Evolutionary conservation across 2,329 filamentous ascomycete species (phyloP).

Genomic region (Boeremia lycopersici): DNA sequence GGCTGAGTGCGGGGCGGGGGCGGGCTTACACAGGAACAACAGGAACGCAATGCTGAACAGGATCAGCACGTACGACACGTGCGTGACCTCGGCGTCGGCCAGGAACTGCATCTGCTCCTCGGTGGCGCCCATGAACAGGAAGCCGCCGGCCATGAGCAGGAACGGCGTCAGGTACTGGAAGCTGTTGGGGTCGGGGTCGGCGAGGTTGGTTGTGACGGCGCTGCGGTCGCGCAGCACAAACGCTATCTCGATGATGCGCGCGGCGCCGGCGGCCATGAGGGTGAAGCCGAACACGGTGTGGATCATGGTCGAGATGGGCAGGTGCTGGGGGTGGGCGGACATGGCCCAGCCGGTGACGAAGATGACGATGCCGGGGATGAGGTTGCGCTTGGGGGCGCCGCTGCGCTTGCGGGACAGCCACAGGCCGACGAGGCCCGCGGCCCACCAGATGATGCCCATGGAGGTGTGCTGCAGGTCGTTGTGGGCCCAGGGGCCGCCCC

Average conservation of each 20-base stretch:
- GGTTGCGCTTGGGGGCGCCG: constrained; percentile 86
- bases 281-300: constrained; percentile 93
- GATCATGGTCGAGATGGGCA: constrained; percentile 84
- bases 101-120: constrained; percentile 93
- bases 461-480: constrained; percentile 98
- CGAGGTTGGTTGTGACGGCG: constrained; percentile 69
- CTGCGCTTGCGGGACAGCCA: constrained; percentile 88
- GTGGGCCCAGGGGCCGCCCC: constrained; percentile 85
- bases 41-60: constrained; percentile 89
- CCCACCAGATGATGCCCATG: constrained; percentile 99
- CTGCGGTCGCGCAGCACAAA: constrained; percentile 81
- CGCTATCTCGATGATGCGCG: constrained; percentile 86
- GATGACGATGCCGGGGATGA: constrained; percentile 90
- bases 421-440: constrained; percentile 84
- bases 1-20: background rate
- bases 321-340: constrained; percentile 84
- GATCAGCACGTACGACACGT: constrained; percentile 91
- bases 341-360: constrained; percentile 94
- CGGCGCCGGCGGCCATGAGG: constrained; percentile 84
- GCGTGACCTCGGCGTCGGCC: constrained; percentile 74
- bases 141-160: constrained; percentile 87
- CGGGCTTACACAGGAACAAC: constrained; percentile 76
- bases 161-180: constrained; percentile 75
- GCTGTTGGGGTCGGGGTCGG: constrained; percentile 71
- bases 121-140: constrained; percentile 96